phyloP scores from a whole-genome alignment of 106 monocot genomes.

The Alisma plantagoaquatica region DNA sequence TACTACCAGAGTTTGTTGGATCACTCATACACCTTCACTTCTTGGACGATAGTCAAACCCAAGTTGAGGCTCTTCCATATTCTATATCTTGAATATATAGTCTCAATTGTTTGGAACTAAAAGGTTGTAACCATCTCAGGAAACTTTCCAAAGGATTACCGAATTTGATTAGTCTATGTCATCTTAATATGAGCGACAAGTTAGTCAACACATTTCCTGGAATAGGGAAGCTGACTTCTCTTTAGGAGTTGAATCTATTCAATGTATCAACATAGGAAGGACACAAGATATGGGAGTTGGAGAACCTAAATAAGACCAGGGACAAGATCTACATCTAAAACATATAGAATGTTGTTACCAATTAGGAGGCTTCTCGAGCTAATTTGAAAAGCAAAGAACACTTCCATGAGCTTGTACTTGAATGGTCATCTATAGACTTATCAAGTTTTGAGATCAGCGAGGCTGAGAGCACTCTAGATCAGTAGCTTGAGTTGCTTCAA shows the following conservation, averaged over 20 bases:
- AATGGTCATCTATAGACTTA: not conserved
- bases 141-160: not conserved
- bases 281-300: constrained; percentile 1
- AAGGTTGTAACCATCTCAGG: not conserved
- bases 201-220: not conserved
- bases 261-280: not conserved
- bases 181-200: constrained; percentile 6
- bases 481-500: not conserved
- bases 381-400: not conserved
- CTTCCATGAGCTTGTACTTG: not conserved
- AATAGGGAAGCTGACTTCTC: constrained; percentile 9
- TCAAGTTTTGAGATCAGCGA: not conserved
- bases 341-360: constrained; percentile 2
- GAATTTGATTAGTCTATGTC: constrained; percentile 11
- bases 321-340: constrained; percentile 6
- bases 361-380: not conserved
- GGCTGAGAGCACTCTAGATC: not conserved
- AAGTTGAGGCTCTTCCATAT: not conserved
- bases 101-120: not conserved
- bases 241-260: constrained; percentile 6
- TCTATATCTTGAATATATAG: not conserved
- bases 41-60: not conserved
- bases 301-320: not conserved
- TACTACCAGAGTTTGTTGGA: not conserved
- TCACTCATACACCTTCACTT: not conserved